phyloP scores from a whole-genome alignment of 2,329 filamentous ascomycete genomes.

The Rachicladosporium sp. region DNA sequence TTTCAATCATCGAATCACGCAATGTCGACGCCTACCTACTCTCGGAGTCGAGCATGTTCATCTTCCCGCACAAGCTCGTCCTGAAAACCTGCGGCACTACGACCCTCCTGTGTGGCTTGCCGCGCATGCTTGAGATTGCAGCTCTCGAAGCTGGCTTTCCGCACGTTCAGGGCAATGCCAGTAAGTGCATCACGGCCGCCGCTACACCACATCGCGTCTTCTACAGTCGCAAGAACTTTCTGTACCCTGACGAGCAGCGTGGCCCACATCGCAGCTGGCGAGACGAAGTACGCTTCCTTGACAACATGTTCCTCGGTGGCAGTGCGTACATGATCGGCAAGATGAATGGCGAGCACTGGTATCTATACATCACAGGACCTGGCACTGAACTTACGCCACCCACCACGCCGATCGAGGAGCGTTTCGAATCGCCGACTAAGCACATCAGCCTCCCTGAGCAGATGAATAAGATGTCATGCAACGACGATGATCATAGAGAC shows the following conservation, averaged over 20 bases:
- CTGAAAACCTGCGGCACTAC: constrained; percentile 98
- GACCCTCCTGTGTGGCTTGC: constrained; percentile 77
- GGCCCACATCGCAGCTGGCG: constrained; percentile 96
- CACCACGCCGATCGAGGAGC: constrained; percentile 51
- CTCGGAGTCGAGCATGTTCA: constrained; percentile 99
- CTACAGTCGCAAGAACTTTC: constrained; percentile 97
- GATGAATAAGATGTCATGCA: constrained; percentile 25
- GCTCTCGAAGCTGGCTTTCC: constrained; percentile 81
- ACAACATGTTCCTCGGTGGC: constrained; percentile 80
- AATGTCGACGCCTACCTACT: constrained; percentile 92
- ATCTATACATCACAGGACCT: constrained; percentile 89
- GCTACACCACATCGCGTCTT: constrained; percentile 92
- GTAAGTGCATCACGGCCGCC: constrained; percentile 57
- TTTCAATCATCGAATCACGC: constrained; percentile 86
- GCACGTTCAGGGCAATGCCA: constrained; percentile 55
- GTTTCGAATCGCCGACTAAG: constrained; percentile 46
- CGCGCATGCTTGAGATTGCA: constrained; percentile 85
- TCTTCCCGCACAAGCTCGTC: constrained; percentile 98
- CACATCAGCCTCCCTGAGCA: constrained; percentile 47
- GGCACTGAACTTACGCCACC: constrained; percentile 70
- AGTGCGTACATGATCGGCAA: constrained; percentile 99
- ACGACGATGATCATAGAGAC: constrained; percentile 38
- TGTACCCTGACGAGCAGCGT: constrained; percentile 87
- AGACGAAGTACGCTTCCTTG: constrained; percentile 84
- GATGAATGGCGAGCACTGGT: constrained; percentile 99